phyloP scores from a whole-genome alignment of 129 eudicot genomes.

The Pittosporum tobira region DNA sequence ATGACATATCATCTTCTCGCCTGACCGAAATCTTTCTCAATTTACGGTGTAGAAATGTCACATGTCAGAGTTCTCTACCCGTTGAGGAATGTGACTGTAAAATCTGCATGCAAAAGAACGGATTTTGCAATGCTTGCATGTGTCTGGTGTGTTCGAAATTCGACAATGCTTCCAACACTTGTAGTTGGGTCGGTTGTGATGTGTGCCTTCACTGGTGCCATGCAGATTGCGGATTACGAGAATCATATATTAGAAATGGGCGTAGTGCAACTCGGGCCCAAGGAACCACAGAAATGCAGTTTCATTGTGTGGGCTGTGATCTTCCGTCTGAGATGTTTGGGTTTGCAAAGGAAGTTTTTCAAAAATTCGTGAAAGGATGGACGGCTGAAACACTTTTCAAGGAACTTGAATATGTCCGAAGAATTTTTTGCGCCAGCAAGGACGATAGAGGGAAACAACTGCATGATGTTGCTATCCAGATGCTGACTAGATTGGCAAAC shows the following conservation, averaged over 20 bases:
- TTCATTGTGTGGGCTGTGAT: conserved; percentile 87
- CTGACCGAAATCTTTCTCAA: conserved; percentile 74
- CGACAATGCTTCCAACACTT: conserved; percentile 88
- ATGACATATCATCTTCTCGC: conserved; percentile 45
- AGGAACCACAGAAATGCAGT: conserved; percentile 86
- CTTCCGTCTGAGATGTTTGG: conserved; percentile 99
- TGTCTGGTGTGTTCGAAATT: conserved; percentile 92
- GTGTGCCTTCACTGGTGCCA: conserved; percentile 98
- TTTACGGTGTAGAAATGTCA: conserved; percentile 69
- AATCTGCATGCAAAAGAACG: conserved; percentile 59
- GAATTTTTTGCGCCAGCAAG: conserved; percentile 61
- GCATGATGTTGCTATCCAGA: conserved; percentile 56
- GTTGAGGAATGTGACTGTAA: conserved; percentile 97
- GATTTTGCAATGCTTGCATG: conserved; percentile 94
- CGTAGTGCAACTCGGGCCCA: conserved; percentile 48
- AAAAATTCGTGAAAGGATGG: conserved; percentile 79
- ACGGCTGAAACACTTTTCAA: conserved; percentile 54
- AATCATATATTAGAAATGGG: conserved; percentile 75
- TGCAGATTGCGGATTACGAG: conserved; percentile 77
- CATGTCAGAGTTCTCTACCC: conserved; percentile 60
- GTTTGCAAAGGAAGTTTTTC: conserved; percentile 91
- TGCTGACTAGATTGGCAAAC: conserved; percentile 51
- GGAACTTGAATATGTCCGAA: conserved; percentile 85
- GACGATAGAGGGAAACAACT: conserved; percentile 73
- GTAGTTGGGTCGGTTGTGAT: conserved; percentile 99